A percentile compares a stretch with the other conserved stretches of the same genome.
Evolutionary conservation across 208 protist species (phyloP).

Genomic region (Tritrichomonas musculus): DNA sequence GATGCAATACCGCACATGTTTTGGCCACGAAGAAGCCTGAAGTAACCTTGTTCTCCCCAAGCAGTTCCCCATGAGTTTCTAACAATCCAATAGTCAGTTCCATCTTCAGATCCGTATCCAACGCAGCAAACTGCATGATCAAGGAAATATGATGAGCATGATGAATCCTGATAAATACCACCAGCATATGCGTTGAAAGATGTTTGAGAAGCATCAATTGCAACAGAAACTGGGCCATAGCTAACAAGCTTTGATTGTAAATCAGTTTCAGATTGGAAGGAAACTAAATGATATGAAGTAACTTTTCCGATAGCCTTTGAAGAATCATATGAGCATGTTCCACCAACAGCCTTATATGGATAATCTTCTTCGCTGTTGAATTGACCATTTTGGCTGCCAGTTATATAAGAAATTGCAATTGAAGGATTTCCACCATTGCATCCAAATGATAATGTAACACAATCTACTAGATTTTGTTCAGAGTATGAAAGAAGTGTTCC

Average conservation of each 20-base stretch:
- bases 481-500: background rate
- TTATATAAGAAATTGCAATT: constrained; percentile 10
- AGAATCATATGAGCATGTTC: background rate
- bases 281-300: background rate
- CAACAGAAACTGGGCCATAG: constrained; percentile 41
- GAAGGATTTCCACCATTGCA: constrained; percentile 29
- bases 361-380: too few species aligned
- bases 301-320: background rate
- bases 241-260: background rate
- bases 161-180: constrained; percentile 45
- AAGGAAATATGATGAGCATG: constrained; percentile 20
- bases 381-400: background rate
- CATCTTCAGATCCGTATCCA: too few species aligned
- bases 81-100: too few species aligned
- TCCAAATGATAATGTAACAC: constrained; percentile 15
- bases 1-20: constrained; percentile 49
- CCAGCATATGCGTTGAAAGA: constrained; percentile 42
- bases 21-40: constrained; percentile 41
- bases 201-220: constrained; percentile 43
- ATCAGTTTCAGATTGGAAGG: constrained; percentile 36
- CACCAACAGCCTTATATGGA: constrained; percentile 2
- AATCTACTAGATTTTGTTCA: constrained; percentile 44
- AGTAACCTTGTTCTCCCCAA: constrained; percentile 51
- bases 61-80: too few species aligned
- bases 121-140: constrained; percentile 2